Evolutionary conservation across 2,329 filamentous ascomycete genomes (phyloP), one percentile per base, ranked within the genome.

Genomic region (Xylaria sp.): DNA sequence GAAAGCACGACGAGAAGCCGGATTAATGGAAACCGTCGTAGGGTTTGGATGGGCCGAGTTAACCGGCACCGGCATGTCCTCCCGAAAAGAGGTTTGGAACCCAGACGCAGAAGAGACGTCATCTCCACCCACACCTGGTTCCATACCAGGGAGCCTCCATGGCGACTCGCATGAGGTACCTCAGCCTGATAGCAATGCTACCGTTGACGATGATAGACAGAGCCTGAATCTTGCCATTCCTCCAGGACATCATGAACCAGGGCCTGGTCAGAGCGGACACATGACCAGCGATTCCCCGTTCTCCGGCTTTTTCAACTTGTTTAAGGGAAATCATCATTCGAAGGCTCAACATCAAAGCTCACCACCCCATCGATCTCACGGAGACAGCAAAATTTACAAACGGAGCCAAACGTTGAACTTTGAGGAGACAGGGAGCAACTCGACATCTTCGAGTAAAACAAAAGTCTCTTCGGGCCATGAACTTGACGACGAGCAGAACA

Each of bases 21-120:
- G 95, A 0, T 83, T 98, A 33, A 93, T 99, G 44, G 94, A 97
- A 62, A 97, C 94, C 0, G 90, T 98, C 71, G 93, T 96, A 36
- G 93, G 93, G 64, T 97, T 95, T 86, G 95, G 96, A 2, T 97
- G 94, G 92, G 93, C 93, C 9, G 96, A 99, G 80, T 82, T 99
- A 65, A 97, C 93, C 0, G 89, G 89, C 20, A 82, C 90, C n/a
- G 92, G 88, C 71, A 83, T 87, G 76, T 84, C 80, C 15, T 79
- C 84, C 6, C 81, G 85, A 68, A 79, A 81, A 36, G 82, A 80
- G n/a, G 81, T 78, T n/a, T 83, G 84, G 75, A 76, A 82, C 4
- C 79, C 81, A 1, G 76, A 77, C 1, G 79, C 79, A 54, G 78
- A 79, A 49, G 75, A 79, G 13, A 67, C 74, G 36, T 72, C 72